These are phyloP conservation scores for Fraxinus velutina DNA, from an alignment of 305 asterid species.

Conservation along the genomic window DNA sequence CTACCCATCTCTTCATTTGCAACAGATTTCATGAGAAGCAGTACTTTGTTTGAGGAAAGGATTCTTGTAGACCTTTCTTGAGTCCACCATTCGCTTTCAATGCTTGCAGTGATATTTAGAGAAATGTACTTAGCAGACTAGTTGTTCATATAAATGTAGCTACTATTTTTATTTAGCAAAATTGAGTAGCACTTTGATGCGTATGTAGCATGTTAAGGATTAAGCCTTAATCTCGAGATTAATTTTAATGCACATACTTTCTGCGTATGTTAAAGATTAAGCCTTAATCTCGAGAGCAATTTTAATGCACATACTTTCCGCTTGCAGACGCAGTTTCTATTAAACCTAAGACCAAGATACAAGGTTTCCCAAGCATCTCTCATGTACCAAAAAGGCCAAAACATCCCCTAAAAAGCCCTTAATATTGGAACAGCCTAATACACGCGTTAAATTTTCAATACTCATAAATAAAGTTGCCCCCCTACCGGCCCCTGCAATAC, in stretches of 20 bases:
- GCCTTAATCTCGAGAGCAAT: not conserved
- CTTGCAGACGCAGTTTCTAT: not conserved
- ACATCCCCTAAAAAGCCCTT: not conserved
- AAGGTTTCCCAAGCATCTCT: not conserved
- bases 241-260: not conserved
- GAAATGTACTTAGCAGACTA: constrained; percentile 6
- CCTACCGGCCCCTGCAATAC: not conserved
- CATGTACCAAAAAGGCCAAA: not conserved
- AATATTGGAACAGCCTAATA: not conserved
- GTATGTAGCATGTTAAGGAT: not conserved
- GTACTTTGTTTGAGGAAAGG: constrained; percentile 31
- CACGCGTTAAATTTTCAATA: not conserved
- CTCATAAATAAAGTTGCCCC: not conserved
- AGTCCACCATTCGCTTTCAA: not conserved
- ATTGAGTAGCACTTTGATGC: not conserved
- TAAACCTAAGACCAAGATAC: not conserved
- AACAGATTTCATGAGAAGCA: constrained; percentile 40
- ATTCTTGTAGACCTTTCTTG: constrained; percentile 35
- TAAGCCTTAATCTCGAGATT: not conserved
- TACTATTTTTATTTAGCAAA: not conserved
- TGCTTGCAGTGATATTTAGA: not conserved
- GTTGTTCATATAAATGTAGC: constrained; percentile 29
- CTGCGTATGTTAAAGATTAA: not conserved
- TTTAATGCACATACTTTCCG: not conserved
- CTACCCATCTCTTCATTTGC: constrained; percentile 59